phyloP scores from a whole-genome alignment of 192 early-diverging fungal species.

The Jimgerdemannia flammicorona region DNA sequence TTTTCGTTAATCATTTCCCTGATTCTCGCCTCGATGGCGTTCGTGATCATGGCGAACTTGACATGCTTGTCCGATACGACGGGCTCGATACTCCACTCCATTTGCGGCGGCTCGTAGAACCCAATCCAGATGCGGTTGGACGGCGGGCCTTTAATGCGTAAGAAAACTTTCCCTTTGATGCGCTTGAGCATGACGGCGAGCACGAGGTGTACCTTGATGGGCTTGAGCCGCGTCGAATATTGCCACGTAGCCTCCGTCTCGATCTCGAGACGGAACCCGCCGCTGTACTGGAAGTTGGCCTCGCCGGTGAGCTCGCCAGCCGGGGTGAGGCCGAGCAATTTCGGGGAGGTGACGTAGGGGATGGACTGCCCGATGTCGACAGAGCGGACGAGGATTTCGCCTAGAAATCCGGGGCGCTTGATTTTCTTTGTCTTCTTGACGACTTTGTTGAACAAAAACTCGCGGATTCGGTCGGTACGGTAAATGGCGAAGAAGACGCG shows the following conservation, averaged over 20 bases:
- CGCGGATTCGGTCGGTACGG: slow-evolving; percentile 55
- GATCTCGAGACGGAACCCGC: slow-evolving; percentile 72
- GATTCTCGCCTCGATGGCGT: slow-evolving; percentile 82
- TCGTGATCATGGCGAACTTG: slow-evolving; percentile 71
- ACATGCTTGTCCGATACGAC: slow-evolving; percentile 84
- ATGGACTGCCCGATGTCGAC: slow-evolving; percentile 74
- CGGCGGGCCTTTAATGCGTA: slow-evolving; percentile 76
- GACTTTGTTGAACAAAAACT: slow-evolving; percentile 58
- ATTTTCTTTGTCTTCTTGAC: slow-evolving; percentile 59
- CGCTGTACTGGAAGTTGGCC: slow-evolving; percentile 72
- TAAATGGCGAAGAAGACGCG: slow-evolving; percentile 76
- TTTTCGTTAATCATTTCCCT: slow-evolving; percentile 74
- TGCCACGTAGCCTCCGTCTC: slow-evolving; percentile 62
- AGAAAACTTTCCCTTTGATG: slow-evolving; percentile 68
- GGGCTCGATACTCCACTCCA: slow-evolving; percentile 72
- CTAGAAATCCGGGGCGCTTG: slow-evolving; percentile 66
- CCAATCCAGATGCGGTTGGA: slow-evolving; percentile 87
- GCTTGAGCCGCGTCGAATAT: slow-evolving; percentile 50
- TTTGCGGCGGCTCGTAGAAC: slow-evolving; percentile 71
- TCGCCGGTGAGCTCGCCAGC: slow-evolving; percentile 72
- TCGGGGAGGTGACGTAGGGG: slow-evolving; percentile 74
- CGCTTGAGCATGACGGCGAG: slow-evolving; percentile 70
- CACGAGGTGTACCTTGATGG: slow-evolving; percentile 73
- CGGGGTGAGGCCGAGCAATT: slow-evolving; percentile 64
- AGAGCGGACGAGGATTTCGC: slow-evolving; percentile 73